Percentiles rank a stretch among this genome's conserved stretches.
Evolutionary conservation across 164 flowering plant genomes (phyloP).

Genomic region (Brasenia schreberi): DNA sequence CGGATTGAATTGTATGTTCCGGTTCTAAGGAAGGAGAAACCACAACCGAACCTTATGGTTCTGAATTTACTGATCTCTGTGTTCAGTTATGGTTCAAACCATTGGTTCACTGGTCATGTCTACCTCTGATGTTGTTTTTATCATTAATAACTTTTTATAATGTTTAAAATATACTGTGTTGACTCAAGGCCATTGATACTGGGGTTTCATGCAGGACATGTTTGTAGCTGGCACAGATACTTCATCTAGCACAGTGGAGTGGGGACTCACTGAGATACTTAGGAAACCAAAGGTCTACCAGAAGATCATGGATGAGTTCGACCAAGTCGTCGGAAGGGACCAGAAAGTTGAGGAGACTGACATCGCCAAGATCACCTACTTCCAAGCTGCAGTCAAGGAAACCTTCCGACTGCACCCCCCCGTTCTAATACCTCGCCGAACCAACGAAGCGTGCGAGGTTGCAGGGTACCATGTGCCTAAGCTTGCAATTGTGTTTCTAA

Average conservation of each 20-base stretch:
- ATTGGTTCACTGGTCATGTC: too few species aligned
- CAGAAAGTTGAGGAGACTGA: slow-evolving; percentile 19
- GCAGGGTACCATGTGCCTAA: slow-evolving; percentile 22
- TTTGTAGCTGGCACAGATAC: slow-evolving; percentile 31
- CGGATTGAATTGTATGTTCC: too few species aligned
- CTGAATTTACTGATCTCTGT: neutral
- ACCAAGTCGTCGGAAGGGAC: slow-evolving; percentile 17
- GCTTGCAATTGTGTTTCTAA: slow-evolving; percentile 18
- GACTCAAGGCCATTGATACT: neutral
- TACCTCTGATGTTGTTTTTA: too few species aligned
- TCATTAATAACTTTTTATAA: too few species aligned
- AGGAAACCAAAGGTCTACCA: slow-evolving; percentile 10
- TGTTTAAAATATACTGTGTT: too few species aligned
- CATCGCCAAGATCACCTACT: slow-evolving; percentile 18
- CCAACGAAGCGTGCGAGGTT: slow-evolving; percentile 11
- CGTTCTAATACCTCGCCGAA: slow-evolving; percentile 23
- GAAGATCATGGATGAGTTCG: slow-evolving; percentile 15
- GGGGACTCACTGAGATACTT: slow-evolving; percentile 26
- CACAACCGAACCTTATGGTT: neutral
- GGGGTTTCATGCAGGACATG: slow-evolving; percentile 16
- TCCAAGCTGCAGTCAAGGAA: slow-evolving; percentile 24
- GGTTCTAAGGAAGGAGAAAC: neutral
- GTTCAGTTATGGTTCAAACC: too few species aligned
- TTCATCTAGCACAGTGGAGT: slow-evolving; percentile 24
- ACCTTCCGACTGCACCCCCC: slow-evolving; percentile 30